A percentile compares a stretch with the other conserved stretches of the same genome.
Conservation (phyloP, 2,329 filamentous ascomycete genomes). For the Clonostachys solani region DNA sequence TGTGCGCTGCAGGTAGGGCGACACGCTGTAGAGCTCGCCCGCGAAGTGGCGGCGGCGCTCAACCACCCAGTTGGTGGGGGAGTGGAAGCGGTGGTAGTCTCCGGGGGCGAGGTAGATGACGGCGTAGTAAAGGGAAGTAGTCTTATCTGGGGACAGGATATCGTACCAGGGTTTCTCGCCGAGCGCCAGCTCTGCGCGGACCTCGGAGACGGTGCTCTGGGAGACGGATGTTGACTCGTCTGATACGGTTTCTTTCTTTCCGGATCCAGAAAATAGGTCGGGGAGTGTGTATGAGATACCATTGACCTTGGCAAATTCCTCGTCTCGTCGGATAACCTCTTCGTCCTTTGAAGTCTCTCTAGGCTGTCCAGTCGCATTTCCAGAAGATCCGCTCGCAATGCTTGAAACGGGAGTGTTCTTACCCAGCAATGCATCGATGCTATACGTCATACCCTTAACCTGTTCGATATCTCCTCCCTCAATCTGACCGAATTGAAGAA, state of each 20-base stretch:
- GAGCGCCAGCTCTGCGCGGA: slow-evolving; percentile 76
- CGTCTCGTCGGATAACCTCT: slow-evolving; percentile 71
- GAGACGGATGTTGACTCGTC: slow-evolving; percentile 68
- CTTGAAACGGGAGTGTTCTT: slow-evolving; percentile 53
- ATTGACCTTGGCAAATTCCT: slow-evolving; percentile 92
- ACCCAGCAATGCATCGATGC: slow-evolving; percentile 85
- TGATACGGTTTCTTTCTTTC: slow-evolving; percentile 43
- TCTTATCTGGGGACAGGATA: slow-evolving; percentile 55
- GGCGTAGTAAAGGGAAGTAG: slow-evolving; percentile 80
- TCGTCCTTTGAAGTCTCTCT: slow-evolving; percentile 41
- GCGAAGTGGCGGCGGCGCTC: slow-evolving; percentile 95
- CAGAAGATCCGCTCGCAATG: slow-evolving; percentile 32
- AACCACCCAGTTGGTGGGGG: slow-evolving; percentile 90
- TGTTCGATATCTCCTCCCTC: slow-evolving; percentile 95
- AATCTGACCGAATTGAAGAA: slow-evolving; percentile 90
- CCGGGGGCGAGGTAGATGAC: slow-evolving; percentile 96
- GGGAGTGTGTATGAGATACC: slow-evolving; percentile 94
- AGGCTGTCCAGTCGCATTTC: slow-evolving; percentile 12
- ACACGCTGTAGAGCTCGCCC: slow-evolving; percentile 91
- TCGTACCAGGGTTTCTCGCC: slow-evolving; percentile 69
- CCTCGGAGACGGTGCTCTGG: slow-evolving; percentile 73
- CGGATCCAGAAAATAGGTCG: slow-evolving; percentile 73
- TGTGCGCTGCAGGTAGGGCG: slow-evolving; percentile 88
- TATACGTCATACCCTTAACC: slow-evolving; percentile 98
- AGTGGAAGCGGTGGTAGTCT: slow-evolving; percentile 98